Evolutionary conservation across 1,139 yeast species (phyloP).

Genomic region (Suhomyces panamericanus): DNA sequence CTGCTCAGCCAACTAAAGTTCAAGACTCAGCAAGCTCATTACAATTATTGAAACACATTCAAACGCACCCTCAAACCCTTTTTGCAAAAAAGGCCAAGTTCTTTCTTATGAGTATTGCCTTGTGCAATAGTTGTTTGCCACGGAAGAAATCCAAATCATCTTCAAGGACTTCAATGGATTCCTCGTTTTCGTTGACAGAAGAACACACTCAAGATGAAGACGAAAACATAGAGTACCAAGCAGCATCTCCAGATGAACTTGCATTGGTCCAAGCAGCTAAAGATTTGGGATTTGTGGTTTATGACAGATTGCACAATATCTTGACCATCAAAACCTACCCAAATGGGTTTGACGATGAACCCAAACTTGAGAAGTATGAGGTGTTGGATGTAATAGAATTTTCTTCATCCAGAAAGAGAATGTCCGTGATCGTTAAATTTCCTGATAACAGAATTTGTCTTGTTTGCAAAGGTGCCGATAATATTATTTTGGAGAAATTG

Average conservation of each 20-base stretch:
- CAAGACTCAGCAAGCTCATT: conserved; percentile 38
- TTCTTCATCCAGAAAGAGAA: conserved; percentile 83
- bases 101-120: conserved; percentile 76
- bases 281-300: conserved; percentile 84
- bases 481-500: conserved; percentile 78
- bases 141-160: conserved; percentile 20
- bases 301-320: conserved; percentile 59
- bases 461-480: conserved; percentile 95
- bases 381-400: conserved; percentile 83
- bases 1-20: conserved; percentile 37
- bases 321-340: conserved; percentile 80
- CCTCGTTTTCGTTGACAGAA: conserved; percentile 12
- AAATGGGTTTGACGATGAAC: conserved; percentile 65
- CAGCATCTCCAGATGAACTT: conserved; percentile 94
- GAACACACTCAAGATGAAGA: conserved; percentile 32
- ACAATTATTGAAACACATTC: conserved; percentile 68
- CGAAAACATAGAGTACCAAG: conserved; percentile 70
- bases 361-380: conserved; percentile 67
- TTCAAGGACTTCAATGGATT: conserved; percentile 3
- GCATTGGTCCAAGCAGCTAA: conserved; percentile 94
- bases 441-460: conserved; percentile 80
- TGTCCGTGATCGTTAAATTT: conserved; percentile 81
- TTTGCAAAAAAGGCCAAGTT: conserved; percentile 76
- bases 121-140: conserved; percentile 91
- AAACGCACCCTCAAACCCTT: conserved; percentile 64